Conservation (phyloP, 768 basidiomycete species). For the Goffeauzyma gilvescens region DNA sequence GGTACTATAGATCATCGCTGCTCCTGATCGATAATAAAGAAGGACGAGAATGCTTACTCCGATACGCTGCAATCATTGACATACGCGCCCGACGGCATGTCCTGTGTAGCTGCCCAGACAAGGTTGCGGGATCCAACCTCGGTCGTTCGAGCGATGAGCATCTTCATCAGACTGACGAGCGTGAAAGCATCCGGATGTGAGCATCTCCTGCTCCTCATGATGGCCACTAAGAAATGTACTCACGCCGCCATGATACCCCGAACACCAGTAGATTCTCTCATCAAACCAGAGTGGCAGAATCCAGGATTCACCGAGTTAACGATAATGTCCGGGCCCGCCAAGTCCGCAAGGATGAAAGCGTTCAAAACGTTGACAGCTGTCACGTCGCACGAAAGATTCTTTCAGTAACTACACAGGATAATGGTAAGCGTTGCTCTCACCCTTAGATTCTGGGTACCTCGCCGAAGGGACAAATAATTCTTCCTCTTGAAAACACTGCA, state of each 20-base stretch:
- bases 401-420: background rate
- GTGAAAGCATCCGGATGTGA: background rate
- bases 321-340: constrained; percentile 1
- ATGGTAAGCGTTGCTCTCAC: background rate
- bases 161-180: constrained; percentile 1
- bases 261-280: background rate
- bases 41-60: constrained; percentile 1
- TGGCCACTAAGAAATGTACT: background rate
- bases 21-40: background rate
- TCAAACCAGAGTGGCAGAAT: constrained; percentile 1
- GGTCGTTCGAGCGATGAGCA: constrained; percentile 4
- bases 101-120: constrained; percentile 4
- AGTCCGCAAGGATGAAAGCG: background rate
- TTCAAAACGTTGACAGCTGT: constrained; percentile 6
- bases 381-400: background rate
- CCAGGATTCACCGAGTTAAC: constrained; percentile 9
- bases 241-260: background rate
- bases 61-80: background rate
- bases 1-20: background rate
- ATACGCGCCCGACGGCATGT: constrained; percentile 5
- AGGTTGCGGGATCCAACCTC: constrained; percentile 4
- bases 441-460: constrained; percentile 5
- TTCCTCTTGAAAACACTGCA: constrained; percentile 5
- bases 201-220: background rate
- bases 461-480: background rate